Evolutionary conservation across 2,329 filamentous ascomycete genomes (phyloP), one percentile per base, ranked within the genome.

Genomic region (Cryoendolithus antarcticus): DNA sequence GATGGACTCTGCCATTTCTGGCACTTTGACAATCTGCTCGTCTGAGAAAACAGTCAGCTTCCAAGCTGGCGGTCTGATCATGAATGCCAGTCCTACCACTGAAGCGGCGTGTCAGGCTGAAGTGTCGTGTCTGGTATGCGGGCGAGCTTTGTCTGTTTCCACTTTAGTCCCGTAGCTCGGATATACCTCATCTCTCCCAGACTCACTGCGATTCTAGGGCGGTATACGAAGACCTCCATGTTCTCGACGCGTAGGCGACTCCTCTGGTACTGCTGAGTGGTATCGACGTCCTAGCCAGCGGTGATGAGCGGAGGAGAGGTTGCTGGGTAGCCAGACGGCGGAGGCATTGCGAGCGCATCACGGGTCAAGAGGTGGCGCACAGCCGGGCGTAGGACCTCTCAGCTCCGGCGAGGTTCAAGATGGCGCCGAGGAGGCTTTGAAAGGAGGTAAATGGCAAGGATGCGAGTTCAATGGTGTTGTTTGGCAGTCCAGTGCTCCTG

Each of bases 1-100:
- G 62, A 98, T 96, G 36, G 91, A 96, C 65, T 98, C 91, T 48
- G 91, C 91, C 91, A 98, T 96, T 60, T 91, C 77, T 28, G 91
- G 91, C 50, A 96, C 91, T 67, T 96, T 89, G 63, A 98, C 78
- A 47, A 89, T 67, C 51, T 76, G 80, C 58, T 93, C 86, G 60
- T 88, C 88, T 63, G 45, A 32, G 29, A 6, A 10, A 19, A 32
- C 11, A 19, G 34, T 40, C 21, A 40, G 38, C 29, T 36, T 36
- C 21, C 13, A 24, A 32, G n/a, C 30, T 31, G 31, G 37, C 37
- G 12, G 19, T 11, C n/a, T 13, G 15, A 15, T 19, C 6, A n/a
- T 24, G 19, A 38, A 12, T 9, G 30, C 13, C 29, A 11, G 27
- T 32, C n/a, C 33, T 32, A 60, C 58, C 58, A 58, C 57, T 44